Evolutionary conservation across 495 filamentous ascomycete species (phyloP), one percentile per base, ranked within the genome.

Genomic region (Astrothelium subdiscretum): DNA sequence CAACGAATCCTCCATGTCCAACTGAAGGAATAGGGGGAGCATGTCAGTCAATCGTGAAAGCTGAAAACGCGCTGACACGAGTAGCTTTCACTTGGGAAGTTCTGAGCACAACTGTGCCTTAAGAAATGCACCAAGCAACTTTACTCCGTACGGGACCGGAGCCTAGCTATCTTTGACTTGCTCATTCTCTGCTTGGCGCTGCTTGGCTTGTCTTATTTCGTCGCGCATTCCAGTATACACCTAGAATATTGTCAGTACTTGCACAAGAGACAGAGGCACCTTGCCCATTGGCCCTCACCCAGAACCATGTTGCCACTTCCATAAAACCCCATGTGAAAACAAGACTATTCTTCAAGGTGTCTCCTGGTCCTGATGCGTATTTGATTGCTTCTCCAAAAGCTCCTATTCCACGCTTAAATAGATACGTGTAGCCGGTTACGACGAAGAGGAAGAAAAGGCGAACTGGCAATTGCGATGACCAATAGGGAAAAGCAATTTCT

Each of bases 221-320:
- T 69, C 67, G 11, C 65, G 59, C 15, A 69, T 59, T 22, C 58
- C 65, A 11, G 63, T 69, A 59, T 67, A 69, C 6, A 65, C 59
- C 67, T 69, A 54, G 10, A 15, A 1, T 15, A 20, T 32, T 32
- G 15, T 51, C 38, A 57, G 57, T 32, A 60, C n/a, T n/a, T n/a
- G n/a, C n/a, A n/a, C n/a, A n/a, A n/a, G n/a, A n/a, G n/a, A n/a
- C n/a, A n/a, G n/a, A n/a, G n/a, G n/a, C n/a, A n/a, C n/a, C n/a
- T n/a, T n/a, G n/a, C n/a, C n/a, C n/a, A n/a, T n/a, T n/a, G 44
- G 11, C 5, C 75, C 79, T 60, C 70, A 89, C 86, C 89, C 90
- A 96, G 71, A 95, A 89, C 91, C 90, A 95, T 59, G 82, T 80
- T 69, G 90, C 77, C 74, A 91, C 85, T 77, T 96, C 91, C 74